Base-by-base conservation (phyloP, 176 grass and related monocot genomes). In the Musa beccarii region DNA sequence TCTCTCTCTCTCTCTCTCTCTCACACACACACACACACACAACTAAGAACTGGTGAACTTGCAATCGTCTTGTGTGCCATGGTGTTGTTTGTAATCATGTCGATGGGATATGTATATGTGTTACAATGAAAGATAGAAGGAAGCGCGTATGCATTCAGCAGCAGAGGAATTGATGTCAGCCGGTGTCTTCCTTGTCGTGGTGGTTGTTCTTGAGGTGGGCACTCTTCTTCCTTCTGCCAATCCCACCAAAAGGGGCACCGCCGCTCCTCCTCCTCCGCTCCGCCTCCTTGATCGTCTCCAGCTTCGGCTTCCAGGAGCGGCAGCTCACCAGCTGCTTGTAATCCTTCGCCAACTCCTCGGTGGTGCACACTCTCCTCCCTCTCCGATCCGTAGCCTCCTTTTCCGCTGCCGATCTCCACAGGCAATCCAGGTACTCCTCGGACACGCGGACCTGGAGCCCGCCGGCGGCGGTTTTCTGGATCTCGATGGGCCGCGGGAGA, bases 341-440 rank as follows among this genome's bases (percentile, higher is more conserved):
- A 53, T 79, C 77, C 66, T 79, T 79, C 63, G 68, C 66, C 19
- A 79, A 25, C 77, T 28, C 77, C 77, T 79, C 77, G 25, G 77
- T 79, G 51, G 77, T 79, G 66, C 77, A 79, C 15, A 79, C 53
- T 26, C 77, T 25, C 53, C 77, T 25, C 23, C 53, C 66, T 2
- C 52, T 49, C 52, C 49, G 59, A 9, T 57, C 66, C 53, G 11
- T 28, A 2, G 19, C 66, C 17, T 3, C 77, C 53, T 12, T 25
- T 28, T 70, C 52, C 53, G 56, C 66, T 62, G 28, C 55, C 24
- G 53, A 54, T 19, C 26, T 1, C 73, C 62, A 10, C 51, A 78
- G 63, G 50, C 50, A 21, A 43, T 79, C 77, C 53, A 79, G 68
- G 77, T 43, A 79, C 66, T 59, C 77, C 1, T 56, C 66, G 26